Evolutionary conservation across 108 stramenopile genomes (phyloP).

Genomic region (Nitzschia sp.): DNA sequence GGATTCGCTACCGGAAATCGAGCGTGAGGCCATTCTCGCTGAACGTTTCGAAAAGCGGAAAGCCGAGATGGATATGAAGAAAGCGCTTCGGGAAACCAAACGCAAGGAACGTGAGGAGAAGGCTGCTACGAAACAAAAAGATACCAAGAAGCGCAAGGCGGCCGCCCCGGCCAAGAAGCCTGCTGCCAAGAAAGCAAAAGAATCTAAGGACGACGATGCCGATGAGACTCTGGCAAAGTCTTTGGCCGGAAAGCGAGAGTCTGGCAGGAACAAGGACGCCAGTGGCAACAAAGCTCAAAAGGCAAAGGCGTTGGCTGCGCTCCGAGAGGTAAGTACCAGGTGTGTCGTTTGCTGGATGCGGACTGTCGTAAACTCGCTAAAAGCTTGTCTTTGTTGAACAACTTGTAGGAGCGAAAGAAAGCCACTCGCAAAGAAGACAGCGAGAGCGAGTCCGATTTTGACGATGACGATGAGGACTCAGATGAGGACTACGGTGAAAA

Average conservation of each 20-base stretch:
- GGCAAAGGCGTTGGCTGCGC: slow-evolving; percentile 68
- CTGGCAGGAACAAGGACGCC: slow-evolving; percentile 71
- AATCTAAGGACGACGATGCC: slow-evolving; percentile 46
- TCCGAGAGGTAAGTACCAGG: slow-evolving; percentile 60
- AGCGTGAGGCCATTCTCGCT: slow-evolving; percentile 86
- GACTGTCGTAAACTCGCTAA: background rate
- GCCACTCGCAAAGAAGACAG: slow-evolving; percentile 47
- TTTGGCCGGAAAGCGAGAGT: slow-evolving; percentile 62
- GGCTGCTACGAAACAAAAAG: slow-evolving; percentile 30
- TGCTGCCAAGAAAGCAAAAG: slow-evolving; percentile 34
- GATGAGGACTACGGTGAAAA: slow-evolving; percentile 81
- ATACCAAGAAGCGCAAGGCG: slow-evolving; percentile 55
- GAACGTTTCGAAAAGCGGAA: slow-evolving; percentile 90
- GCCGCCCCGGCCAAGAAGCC: slow-evolving; percentile 31
- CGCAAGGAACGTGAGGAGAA: slow-evolving; percentile 55
- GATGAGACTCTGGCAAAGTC: slow-evolving; percentile 69
- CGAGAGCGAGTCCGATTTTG: slow-evolving; percentile 73
- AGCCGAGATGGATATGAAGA: slow-evolving; percentile 82
- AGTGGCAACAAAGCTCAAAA: slow-evolving; percentile 77
- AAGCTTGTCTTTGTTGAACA: slow-evolving; percentile 5
- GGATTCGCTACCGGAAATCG: slow-evolving; percentile 80
- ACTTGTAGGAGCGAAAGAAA: slow-evolving; percentile 45
- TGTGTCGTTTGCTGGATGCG: background rate
- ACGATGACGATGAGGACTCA: slow-evolving; percentile 75
- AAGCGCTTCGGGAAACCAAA: slow-evolving; percentile 77